These are phyloP conservation scores for Fragaria nilgerrensis DNA, from an alignment of 306 rosid genomes.

Conservation along the genomic window DNA sequence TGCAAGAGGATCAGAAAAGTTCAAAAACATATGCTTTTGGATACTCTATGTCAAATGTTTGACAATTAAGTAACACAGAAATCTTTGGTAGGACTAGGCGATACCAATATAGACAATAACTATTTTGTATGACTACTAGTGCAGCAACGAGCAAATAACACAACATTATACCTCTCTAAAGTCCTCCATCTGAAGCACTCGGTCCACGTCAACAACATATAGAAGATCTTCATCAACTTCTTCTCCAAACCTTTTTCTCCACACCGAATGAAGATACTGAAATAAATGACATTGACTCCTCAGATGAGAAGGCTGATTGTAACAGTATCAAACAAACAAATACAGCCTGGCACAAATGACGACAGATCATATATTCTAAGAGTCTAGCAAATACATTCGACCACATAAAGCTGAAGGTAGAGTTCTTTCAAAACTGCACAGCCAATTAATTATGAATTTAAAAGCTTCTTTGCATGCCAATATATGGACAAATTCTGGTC, in stretches of 20 bases:
- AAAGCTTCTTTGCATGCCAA: background rate
- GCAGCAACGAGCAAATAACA: background rate
- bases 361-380: background rate
- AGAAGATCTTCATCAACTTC: conserved; percentile 64
- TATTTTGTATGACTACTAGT: background rate
- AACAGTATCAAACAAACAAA: background rate
- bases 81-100: background rate
- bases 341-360: background rate
- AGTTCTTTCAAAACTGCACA: background rate
- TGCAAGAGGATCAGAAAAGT: conserved; percentile 28
- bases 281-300: conserved; percentile 16
- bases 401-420: background rate
- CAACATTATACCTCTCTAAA: conserved; percentile 63
- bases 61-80: background rate
- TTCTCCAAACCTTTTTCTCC: conserved; percentile 86
- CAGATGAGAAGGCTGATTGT: conserved; percentile 3
- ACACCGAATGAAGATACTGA: conserved; percentile 58
- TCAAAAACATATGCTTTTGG: background rate
- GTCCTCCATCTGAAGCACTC: conserved; percentile 79
- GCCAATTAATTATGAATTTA: background rate
- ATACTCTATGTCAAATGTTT: background rate
- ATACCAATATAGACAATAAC: background rate
- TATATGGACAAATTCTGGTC: background rate
- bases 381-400: conserved; percentile 1
- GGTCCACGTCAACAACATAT: conserved; percentile 60